These are phyloP conservation scores for Globisporangium polare DNA, from an alignment of 352 stramenopile species.

Conservation along the genomic window DNA sequence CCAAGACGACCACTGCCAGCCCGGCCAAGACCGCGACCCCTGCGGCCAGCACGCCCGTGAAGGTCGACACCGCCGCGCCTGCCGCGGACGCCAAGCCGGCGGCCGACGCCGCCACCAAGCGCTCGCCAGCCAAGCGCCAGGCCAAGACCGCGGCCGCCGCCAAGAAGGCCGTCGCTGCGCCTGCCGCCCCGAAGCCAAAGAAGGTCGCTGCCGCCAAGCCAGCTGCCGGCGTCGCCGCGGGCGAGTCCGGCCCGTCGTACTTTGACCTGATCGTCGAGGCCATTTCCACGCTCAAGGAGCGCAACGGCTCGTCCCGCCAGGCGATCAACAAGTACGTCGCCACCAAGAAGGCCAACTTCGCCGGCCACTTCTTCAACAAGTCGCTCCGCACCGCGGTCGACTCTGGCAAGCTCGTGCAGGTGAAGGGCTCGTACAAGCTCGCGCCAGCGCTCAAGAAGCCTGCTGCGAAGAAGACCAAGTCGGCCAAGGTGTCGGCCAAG, in stretches of 20 bases:
- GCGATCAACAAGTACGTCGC: constrained; percentile 90
- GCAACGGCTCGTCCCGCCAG: constrained; percentile 88
- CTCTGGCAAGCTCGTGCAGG: constrained; percentile 81
- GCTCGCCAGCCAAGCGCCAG: constrained; percentile 47
- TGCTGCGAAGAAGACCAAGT: constrained; percentile 51
- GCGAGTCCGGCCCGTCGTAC: constrained; percentile 63
- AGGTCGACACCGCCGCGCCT: constrained; percentile 16
- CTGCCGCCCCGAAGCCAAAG: constrained; percentile 26
- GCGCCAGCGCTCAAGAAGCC: constrained; percentile 65
- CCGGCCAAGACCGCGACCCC: constrained; percentile 40
- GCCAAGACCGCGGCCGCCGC: constrained; percentile 46
- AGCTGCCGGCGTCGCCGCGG: constrained; percentile 11
- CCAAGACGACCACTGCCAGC: constrained; percentile 10
- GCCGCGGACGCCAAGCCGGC: constrained; percentile 17
- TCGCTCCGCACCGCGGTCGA: constrained; percentile 88
- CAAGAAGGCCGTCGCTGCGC: constrained; percentile 42
- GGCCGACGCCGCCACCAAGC: constrained; percentile 30
- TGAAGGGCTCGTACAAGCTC: constrained; percentile 85
- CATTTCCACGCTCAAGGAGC: constrained; percentile 90
- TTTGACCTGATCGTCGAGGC: constrained; percentile 89
- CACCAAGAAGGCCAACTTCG: constrained; percentile 81
- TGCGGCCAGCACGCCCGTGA: constrained; percentile 23
- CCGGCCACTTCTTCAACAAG: constrained; percentile 84
- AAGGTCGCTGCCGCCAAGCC: constrained; percentile 30
- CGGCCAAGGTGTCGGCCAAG: constrained; percentile 58